Percentiles rank a stretch among this genome's conserved stretches.
phyloP scores from a whole-genome alignment of 2,329 filamentous ascomycete genomes.

The Cordyceps pruinosa region DNA sequence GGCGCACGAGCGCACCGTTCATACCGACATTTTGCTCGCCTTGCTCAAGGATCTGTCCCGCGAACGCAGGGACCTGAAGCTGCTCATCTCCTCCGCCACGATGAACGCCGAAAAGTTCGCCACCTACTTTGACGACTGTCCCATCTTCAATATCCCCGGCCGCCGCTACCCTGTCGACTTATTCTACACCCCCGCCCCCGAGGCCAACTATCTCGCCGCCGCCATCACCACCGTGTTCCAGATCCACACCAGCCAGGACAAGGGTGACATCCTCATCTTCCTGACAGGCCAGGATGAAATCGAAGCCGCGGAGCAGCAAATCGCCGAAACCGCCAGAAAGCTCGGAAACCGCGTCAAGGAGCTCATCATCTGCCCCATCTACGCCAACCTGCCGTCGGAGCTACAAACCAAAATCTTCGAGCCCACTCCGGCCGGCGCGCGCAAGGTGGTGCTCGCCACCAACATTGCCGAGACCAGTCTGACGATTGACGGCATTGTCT shows the following conservation, averaged over 20 bases:
- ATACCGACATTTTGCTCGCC: conserved; percentile 84
- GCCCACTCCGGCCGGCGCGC: conserved; percentile 73
- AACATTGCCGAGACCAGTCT: conserved; percentile 96
- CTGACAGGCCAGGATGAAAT: conserved; percentile 96
- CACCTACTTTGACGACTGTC: conserved; percentile 83
- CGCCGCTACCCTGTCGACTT: conserved; percentile 85
- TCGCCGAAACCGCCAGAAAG: conserved; percentile 80
- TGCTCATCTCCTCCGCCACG: conserved; percentile 89
- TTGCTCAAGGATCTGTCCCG: conserved; percentile 83
- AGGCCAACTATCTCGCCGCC: conserved; percentile 88
- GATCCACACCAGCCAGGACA: conserved; percentile 79
- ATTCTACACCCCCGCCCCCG: conserved; percentile 82
- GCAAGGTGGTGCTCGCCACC: conserved; percentile 89
- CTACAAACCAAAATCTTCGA: conserved; percentile 92
- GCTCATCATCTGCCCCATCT: conserved; percentile 86
- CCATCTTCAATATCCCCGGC: conserved; percentile 92
- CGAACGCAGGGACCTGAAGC: conserved; percentile 75
- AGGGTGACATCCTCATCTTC: conserved; percentile 89
- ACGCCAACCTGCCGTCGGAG: conserved; percentile 86
- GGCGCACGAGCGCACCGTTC: conserved; percentile 87
- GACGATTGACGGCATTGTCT: conserved; percentile 93
- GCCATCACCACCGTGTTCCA: conserved; percentile 92
- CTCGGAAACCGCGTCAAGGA: conserved; percentile 79
- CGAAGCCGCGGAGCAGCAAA: conserved; percentile 74
- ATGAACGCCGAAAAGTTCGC: conserved; percentile 92